Conservation (phyloP, 768 basidiomycete genomes). For the Suillus paluster region DNA sequence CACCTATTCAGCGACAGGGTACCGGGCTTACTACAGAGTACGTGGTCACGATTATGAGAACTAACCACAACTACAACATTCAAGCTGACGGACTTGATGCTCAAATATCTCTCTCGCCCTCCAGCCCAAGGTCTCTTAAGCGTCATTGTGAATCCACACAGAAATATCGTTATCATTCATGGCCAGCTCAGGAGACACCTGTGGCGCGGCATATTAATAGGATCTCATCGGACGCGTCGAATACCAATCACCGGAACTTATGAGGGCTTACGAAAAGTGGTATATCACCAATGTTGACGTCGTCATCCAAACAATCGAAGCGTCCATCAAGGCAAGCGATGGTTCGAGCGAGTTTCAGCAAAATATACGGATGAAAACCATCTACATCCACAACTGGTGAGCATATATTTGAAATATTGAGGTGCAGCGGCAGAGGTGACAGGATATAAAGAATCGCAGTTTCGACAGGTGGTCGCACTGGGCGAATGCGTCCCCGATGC, state of each 20-base stretch:
- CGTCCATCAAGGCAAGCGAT: neutral
- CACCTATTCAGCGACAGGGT: no score
- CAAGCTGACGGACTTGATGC: no score
- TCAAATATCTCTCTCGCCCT: no score
- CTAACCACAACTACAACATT: no score
- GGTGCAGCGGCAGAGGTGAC: neutral
- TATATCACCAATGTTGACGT: neutral
- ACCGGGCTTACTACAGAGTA: no score
- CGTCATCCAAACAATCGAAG: neutral
- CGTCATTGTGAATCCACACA: no score
- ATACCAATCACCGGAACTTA: neutral
- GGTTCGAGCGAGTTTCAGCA: neutral
- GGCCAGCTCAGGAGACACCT: neutral
- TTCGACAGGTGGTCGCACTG: neutral
- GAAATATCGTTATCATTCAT: neutral
- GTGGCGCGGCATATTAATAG: constrained; percentile 10
- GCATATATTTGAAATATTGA: no score
- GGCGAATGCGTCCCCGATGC: neutral
- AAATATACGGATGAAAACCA: neutral
- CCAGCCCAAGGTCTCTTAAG: no score
- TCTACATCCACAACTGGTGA: neutral
- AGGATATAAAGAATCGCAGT: neutral
- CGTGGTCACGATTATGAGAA: no score
- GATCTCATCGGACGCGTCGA: neutral
- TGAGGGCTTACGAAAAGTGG: neutral